These are phyloP conservation scores for Vigna unguiculata DNA, from an alignment of 306 rosid species.

Conservation along the genomic window DNA sequence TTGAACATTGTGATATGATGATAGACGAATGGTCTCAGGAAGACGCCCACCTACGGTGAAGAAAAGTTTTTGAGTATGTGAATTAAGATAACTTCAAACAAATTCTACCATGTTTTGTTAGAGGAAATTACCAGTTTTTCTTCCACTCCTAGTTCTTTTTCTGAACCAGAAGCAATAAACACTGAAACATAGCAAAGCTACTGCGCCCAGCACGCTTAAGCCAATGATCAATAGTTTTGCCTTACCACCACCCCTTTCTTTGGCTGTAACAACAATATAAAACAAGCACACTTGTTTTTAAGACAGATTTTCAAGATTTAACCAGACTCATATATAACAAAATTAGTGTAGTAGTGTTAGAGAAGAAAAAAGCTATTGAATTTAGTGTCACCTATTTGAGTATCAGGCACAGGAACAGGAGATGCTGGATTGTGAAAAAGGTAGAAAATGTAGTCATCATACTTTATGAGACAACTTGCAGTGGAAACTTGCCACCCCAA, in stretches of 20 bases:
- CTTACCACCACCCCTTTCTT: not conserved
- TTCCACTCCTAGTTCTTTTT: not conserved
- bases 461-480: conserved; percentile 28
- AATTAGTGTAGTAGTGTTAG: not conserved
- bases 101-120: not conserved
- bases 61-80: not conserved
- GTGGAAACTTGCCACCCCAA: not conserved
- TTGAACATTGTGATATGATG: not conserved
- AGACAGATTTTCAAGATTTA: not conserved
- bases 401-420: not conserved
- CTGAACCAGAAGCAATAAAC: conserved; percentile 7
- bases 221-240: conserved; percentile 16
- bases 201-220: conserved; percentile 26
- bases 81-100: not conserved
- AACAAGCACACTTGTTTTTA: not conserved
- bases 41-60: not conserved
- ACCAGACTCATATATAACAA: not conserved
- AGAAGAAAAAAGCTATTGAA: not conserved
- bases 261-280: not conserved
- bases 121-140: not conserved
- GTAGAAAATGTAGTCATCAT: conserved; percentile 31
- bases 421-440: not conserved
- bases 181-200: conserved; percentile 11
- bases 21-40: not conserved
- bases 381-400: not conserved